These are phyloP conservation scores for Heritiera littoralis DNA, from an alignment of 345 rosid species.

Conservation along the genomic window DNA sequence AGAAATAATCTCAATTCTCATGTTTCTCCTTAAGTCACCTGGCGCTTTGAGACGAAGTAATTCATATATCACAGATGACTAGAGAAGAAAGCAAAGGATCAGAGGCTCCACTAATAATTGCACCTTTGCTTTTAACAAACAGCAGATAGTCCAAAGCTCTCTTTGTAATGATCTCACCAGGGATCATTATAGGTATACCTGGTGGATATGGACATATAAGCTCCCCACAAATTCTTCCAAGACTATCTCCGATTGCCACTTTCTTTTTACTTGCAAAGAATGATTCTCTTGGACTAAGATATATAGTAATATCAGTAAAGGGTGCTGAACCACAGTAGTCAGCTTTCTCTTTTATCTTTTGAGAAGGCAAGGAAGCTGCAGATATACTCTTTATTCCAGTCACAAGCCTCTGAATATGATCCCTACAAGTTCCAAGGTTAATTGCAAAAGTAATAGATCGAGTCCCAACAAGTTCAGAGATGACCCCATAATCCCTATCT, in stretches of 20 bases:
- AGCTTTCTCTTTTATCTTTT: neutral
- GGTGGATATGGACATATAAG: slow-evolving; percentile 68
- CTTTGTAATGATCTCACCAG: slow-evolving; percentile 52
- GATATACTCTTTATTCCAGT: slow-evolving; percentile 45
- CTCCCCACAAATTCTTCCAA: slow-evolving; percentile 54
- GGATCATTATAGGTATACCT: slow-evolving; percentile 55
- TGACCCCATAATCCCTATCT: slow-evolving; percentile 35
- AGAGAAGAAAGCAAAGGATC: slow-evolving; percentile 52
- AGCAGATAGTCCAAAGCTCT: slow-evolving; percentile 47
- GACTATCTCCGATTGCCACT: slow-evolving; percentile 39
- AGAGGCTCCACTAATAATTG: slow-evolving; percentile 48
- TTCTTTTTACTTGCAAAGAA: slow-evolving; percentile 50
- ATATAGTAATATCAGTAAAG: slow-evolving; percentile 35
- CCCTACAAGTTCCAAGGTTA: slow-evolving; percentile 52
- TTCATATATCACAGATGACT: slow-evolving; percentile 35
- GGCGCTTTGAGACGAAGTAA: neutral
- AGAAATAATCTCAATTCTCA: neutral
- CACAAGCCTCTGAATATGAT: slow-evolving; percentile 44
- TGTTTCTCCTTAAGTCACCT: neutral
- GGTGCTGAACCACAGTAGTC: slow-evolving; percentile 28
- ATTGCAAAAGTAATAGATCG: slow-evolving; percentile 43
- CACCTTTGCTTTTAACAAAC: slow-evolving; percentile 41
- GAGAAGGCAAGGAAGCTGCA: slow-evolving; percentile 12
- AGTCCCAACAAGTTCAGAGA: slow-evolving; percentile 54
- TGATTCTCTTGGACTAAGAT: slow-evolving; percentile 57